phyloP scores from a whole-genome alignment of 1,139 yeast species.

The Lodderomyces orthopsilosis region DNA sequence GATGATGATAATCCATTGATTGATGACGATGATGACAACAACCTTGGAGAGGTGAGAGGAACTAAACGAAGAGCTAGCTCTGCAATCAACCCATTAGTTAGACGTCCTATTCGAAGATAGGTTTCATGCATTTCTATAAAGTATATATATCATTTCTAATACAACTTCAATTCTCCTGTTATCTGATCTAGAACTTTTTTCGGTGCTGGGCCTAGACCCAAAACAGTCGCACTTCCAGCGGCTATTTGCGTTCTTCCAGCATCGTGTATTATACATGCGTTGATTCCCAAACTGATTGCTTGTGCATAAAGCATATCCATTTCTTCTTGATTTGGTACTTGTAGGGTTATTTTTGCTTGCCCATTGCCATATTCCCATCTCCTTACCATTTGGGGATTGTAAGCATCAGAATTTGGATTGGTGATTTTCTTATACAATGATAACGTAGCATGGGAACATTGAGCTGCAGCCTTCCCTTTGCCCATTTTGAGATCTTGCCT shows the following conservation, averaged over 20 bases:
- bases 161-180: conserved; percentile 74
- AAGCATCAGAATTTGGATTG: conserved; percentile 51
- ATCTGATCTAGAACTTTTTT: conserved; percentile 73
- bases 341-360: conserved; percentile 93
- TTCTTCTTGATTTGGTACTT: conserved; percentile 70
- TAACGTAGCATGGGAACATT: conserved; percentile 96
- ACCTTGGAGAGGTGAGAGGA: conserved; percentile 21
- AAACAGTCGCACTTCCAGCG: conserved; percentile 90
- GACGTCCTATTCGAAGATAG: conserved; percentile 13
- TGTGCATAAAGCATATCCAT: conserved; percentile 76
- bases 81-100: conserved; percentile 42
- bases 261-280: conserved; percentile 81
- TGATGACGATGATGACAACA: conserved; percentile 37
- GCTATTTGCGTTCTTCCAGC: conserved; percentile 97
- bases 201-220: conserved; percentile 98
- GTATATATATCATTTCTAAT: conserved; percentile 32
- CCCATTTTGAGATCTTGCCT: conserved; percentile 90
- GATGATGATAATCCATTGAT: conserved; percentile 38
- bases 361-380: conserved; percentile 80
- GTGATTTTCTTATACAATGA: conserved; percentile 77
- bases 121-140: conserved; percentile 4
- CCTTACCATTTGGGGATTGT: conserved; percentile 56
- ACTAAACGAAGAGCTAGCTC: conserved; percentile 43
- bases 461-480: conserved; percentile 96
- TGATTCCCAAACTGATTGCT: conserved; percentile 77